phyloP scores from a whole-genome alignment of 129 eudicot species.

The Dittrichia graveolens region DNA sequence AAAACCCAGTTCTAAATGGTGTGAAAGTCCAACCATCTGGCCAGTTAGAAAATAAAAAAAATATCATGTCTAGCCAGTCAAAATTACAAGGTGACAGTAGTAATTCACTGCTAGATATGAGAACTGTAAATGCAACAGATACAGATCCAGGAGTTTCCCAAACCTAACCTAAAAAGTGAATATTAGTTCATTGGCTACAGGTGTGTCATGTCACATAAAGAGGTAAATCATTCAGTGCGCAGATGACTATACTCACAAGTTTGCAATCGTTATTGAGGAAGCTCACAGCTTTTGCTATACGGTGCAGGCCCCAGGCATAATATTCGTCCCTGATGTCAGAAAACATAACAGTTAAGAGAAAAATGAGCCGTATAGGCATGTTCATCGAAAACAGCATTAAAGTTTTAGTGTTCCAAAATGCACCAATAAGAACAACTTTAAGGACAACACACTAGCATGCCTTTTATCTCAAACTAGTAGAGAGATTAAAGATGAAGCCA shows the following conservation, averaged over 20 bases:
- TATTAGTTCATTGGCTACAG: background rate
- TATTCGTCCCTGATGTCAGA: conserved; percentile 74
- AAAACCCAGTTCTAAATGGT: background rate
- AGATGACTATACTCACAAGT: conserved; percentile 59
- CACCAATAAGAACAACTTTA: conserved; percentile 5
- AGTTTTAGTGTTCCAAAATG: too few species aligned
- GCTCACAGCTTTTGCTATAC: conserved; percentile 98
- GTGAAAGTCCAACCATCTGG: conserved; percentile 12
- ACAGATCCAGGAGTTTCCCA: conserved; percentile 1
- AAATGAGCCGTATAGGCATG: conserved; percentile 8
- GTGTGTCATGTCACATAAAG: conserved; percentile 19
- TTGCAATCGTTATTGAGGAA: conserved; percentile 95
- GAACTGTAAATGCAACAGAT: conserved; percentile 11
- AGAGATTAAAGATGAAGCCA: background rate
- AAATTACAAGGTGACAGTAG: background rate
- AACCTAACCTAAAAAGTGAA: conserved; percentile 8
- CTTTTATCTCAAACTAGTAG: too few species aligned
- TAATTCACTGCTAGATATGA: background rate
- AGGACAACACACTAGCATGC: too few species aligned
- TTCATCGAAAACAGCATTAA: too few species aligned
- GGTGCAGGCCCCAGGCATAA: conserved; percentile 96
- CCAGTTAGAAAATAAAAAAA: background rate
- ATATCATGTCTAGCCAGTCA: background rate
- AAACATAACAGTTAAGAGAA: background rate
- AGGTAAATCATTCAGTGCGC: background rate